Base-by-base conservation (phyloP, 2,329 filamentous ascomycete species). In the Sporothrix variecibatus region DNA sequence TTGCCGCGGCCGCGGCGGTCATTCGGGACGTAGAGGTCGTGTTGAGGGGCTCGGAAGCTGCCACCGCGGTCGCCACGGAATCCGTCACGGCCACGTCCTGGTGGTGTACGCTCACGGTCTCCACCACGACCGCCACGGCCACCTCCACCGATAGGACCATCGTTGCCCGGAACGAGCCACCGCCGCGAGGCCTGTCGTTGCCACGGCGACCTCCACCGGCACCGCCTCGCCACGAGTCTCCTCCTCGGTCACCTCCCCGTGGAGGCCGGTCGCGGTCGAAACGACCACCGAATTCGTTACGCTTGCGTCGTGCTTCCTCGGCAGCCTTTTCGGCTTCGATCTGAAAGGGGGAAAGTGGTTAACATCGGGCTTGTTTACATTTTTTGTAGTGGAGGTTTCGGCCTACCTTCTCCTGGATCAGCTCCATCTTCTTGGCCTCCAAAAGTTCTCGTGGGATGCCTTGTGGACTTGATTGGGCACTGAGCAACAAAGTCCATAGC, bases 361-460 rank as follows among this genome's bases (percentile, higher is more conserved):
- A 64, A 67, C 15, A 15, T 28, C 28, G 12, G 11, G 20, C 1
- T 34, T 6, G 46, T 0, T 26, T 31, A 26, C 11, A 7, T 15
- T 20, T 7, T 23, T 5, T 40, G 38, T 23, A n/a, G 11, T 9
- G n/a, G 12, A 34, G 17, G 17, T 26, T 0, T 7, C n/a, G 46
- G 56, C 81, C 46, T 82, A 97, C 95, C 91, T 97, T 97, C 83
- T 98, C 94, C 83, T 98, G 94, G 76, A 96, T 94, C 67, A 99
- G 86, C 83, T 99, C 96, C 62, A 93, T 85, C 84, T 98, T 99
- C 86, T 99, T 99, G 0, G 95, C 95, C 81, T 99, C 96, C 2
- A 99, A 85, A 58, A 99, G 87, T 82, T 98, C 95, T 82, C 97
- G 95, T 0, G 96, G 95, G 15, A 99, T 94, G 72, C 96, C 96